A percentile compares a stretch with the other conserved stretches of the same genome.
phyloP scores from a whole-genome alignment of 139 green algal species.

The Mesostigma viride region DNA sequence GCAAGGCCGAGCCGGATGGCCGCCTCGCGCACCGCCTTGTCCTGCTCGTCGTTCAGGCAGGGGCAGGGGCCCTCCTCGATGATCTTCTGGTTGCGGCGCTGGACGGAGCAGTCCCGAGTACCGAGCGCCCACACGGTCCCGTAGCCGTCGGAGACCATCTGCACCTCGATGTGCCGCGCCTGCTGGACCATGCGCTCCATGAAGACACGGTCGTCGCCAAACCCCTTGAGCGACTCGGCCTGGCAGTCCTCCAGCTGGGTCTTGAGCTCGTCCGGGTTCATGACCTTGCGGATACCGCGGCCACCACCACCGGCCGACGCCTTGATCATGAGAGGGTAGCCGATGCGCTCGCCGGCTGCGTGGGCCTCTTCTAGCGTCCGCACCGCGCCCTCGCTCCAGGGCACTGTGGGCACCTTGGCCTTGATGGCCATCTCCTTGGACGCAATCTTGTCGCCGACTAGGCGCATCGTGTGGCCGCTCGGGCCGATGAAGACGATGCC shows the following conservation, averaged over 20 bases:
- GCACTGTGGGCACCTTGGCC: conserved; percentile 68
- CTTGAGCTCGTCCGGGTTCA: conserved; percentile 38
- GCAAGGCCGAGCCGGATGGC: conserved; percentile 50
- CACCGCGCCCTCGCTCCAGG: conserved; percentile 72
- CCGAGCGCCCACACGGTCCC: too few species aligned
- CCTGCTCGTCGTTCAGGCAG: conserved; percentile 43
- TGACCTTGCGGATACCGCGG: conserved; percentile 83
- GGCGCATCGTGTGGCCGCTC: conserved; percentile 60
- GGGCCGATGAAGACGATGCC: conserved; percentile 83
- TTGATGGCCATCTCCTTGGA: conserved; percentile 44
- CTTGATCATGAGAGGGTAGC: conserved; percentile 93
- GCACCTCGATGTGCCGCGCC: conserved; percentile 78
- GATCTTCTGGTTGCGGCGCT: conserved; percentile 90
- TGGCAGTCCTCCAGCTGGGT: conserved; percentile 50
- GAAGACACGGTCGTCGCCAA: conserved; percentile 87
- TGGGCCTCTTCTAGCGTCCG: conserved; percentile 43
- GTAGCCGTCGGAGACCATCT: conserved; percentile 79
- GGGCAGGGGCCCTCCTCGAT: conserved; percentile 62
- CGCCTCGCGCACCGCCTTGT: conserved; percentile 58
- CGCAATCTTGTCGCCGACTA: conserved; percentile 87
- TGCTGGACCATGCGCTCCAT: conserved; percentile 82
- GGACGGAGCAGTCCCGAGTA: conserved; percentile 91
- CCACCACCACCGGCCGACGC: conserved; percentile 88
- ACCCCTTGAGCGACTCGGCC: too few species aligned
- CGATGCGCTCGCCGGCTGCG: conserved; percentile 50